These are phyloP conservation scores for Rhazya stricta DNA, from an alignment of 257 asterid species.

Conservation along the genomic window DNA sequence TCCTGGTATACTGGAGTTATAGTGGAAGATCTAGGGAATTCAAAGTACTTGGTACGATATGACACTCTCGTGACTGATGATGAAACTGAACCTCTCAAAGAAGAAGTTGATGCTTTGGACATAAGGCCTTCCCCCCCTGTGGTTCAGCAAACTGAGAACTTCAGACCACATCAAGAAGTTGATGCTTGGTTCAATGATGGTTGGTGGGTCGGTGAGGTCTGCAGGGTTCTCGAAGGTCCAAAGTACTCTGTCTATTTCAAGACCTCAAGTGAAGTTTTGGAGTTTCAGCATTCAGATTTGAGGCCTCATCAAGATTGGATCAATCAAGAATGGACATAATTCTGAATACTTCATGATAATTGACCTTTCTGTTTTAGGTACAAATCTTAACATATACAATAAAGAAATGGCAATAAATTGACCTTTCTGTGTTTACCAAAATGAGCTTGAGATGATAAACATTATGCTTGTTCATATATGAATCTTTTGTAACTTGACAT, in stretches of 20 bases:
- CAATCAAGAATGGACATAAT: conserved; percentile 49
- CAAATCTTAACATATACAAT: no score
- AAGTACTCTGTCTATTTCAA: conserved; percentile 35
- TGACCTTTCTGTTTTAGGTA: no score
- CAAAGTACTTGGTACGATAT: conserved; percentile 42
- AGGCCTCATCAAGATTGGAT: conserved; percentile 59
- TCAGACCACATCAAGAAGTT: conserved; percentile 39
- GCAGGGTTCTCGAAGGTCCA: conserved; percentile 29
- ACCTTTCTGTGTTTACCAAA: no score
- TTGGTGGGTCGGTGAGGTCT: conserved; percentile 54
- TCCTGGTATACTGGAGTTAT: conserved; percentile 57
- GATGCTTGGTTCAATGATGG: conserved; percentile 56
- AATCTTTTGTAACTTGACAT: no score
- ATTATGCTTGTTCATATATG: no score
- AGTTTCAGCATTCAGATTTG: conserved; percentile 49
- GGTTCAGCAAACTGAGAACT: conserved; percentile 27
- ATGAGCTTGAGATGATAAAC: no score
- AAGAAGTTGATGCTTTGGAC: conserved; percentile 38
- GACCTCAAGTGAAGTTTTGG: conserved; percentile 32
- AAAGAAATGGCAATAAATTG: no score
- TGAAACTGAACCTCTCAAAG: conserved; percentile 32
- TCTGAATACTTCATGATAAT: no score
- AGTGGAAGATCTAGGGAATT: conserved; percentile 23
- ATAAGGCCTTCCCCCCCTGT: conserved; percentile 49
- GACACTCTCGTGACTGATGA: conserved; percentile 38